Evolutionary conservation across 257 asterid genomes (phyloP).

Genomic region (Gynochthodes officinalis): DNA sequence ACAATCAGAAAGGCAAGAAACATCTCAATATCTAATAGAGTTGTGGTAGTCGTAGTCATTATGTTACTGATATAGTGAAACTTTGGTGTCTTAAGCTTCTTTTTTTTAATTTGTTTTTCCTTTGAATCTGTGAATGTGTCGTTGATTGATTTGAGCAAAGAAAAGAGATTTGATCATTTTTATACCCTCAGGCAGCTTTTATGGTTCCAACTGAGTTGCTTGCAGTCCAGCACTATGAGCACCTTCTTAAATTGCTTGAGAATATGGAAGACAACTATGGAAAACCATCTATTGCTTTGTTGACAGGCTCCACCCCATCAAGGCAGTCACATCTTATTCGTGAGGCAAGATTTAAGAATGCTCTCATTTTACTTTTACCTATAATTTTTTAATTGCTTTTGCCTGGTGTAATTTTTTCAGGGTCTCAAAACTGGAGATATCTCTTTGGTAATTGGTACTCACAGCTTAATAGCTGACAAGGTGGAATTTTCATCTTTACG

Average conservation of each 20-base stretch:
- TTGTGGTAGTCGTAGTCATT: slow-evolving; percentile 1
- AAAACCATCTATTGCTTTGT: slow-evolving; percentile 73
- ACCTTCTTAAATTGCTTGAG: slow-evolving; percentile 64
- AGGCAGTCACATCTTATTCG: slow-evolving; percentile 69
- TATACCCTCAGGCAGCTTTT: slow-evolving; percentile 77
- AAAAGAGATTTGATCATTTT: slow-evolving; percentile 9
- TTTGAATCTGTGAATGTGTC: background rate
- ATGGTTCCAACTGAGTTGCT: slow-evolving; percentile 99
- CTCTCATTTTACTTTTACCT: slow-evolving; percentile 1
- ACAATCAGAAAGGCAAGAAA: background rate
- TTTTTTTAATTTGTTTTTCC: background rate
- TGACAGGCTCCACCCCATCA: slow-evolving; percentile 85
- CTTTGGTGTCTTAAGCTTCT: background rate
- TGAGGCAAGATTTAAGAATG: slow-evolving; percentile 38
- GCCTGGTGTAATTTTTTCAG: slow-evolving; percentile 37
- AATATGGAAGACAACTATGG: slow-evolving; percentile 37
- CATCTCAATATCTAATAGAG: background rate
- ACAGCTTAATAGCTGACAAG: slow-evolving; percentile 80
- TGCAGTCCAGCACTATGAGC: slow-evolving; percentile 88
- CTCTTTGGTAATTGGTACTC: slow-evolving; percentile 93
- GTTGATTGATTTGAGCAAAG: background rate
- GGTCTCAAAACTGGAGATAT: slow-evolving; percentile 83
- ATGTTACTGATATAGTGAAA: background rate
- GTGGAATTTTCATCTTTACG: slow-evolving; percentile 83
- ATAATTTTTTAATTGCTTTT: slow-evolving; percentile 5